Conservation (phyloP, 257 asterid genomes). For the Euphrasia confusa region DNA sequence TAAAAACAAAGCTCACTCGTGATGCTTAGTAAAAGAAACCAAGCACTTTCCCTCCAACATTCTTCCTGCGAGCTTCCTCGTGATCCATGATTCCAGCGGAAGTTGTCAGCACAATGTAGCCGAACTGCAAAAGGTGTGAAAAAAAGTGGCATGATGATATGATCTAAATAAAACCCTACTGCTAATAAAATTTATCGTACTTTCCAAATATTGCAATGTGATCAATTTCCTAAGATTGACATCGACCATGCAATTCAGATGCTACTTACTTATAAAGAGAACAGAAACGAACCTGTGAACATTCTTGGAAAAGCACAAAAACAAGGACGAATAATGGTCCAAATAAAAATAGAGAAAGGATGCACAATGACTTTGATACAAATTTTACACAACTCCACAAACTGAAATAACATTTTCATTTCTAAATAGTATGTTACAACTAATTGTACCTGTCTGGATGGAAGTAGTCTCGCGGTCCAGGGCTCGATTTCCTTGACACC, state of each 20-base stretch:
- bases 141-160: neutral
- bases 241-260: too few species aligned
- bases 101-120: slow-evolving; percentile 35
- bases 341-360: too few species aligned
- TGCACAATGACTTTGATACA: too few species aligned
- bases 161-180: neutral
- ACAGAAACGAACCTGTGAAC: too few species aligned
- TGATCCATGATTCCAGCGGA: slow-evolving; percentile 44
- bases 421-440: too few species aligned
- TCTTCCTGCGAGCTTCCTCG: slow-evolving; percentile 37
- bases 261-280: too few species aligned
- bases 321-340: too few species aligned
- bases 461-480: slow-evolving; percentile 40
- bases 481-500: slow-evolving; percentile 44
- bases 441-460: slow-evolving; percentile 33
- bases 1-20: neutral
- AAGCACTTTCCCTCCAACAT: slow-evolving; percentile 35
- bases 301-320: too few species aligned
- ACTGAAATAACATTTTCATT: too few species aligned
- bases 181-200: neutral
- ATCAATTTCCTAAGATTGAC: too few species aligned
- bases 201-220: neutral
- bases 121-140: slow-evolving; percentile 24
- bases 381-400: neutral
- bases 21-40: slow-evolving; percentile 31